phyloP scores from a whole-genome alignment of 768 basidiomycete genomes.

The Exsudoporus frostii region DNA sequence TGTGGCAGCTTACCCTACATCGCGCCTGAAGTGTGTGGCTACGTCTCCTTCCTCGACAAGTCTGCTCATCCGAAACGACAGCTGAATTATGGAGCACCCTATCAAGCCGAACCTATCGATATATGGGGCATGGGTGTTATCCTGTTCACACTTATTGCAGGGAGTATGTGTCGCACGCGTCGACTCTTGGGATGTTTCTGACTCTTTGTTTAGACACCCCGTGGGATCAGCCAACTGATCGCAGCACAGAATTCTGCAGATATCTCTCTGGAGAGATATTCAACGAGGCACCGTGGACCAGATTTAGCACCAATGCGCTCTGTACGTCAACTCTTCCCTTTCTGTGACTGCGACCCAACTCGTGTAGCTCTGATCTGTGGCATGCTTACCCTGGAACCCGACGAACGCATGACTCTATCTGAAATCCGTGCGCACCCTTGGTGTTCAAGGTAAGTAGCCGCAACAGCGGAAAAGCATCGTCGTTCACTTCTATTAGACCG shows the following conservation, averaged over 20 bases:
- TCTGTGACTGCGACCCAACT: not conserved
- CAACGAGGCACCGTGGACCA: constrained; percentile 74
- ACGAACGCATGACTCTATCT: constrained; percentile 59
- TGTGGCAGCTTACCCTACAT: constrained; percentile 95
- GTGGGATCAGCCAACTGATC: constrained; percentile 88
- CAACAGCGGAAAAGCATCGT: not conserved
- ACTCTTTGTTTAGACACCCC: constrained; percentile 70
- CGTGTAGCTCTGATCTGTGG: constrained; percentile 68
- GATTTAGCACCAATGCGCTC: constrained; percentile 53
- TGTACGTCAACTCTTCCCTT: constrained; percentile 45
- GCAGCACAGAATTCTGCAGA: constrained; percentile 75
- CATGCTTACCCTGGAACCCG: constrained; percentile 71
- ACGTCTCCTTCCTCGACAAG: not conserved
- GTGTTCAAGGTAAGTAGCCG: constrained; percentile 56
- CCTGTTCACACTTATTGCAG: constrained; percentile 83
- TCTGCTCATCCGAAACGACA: constrained; percentile 25
- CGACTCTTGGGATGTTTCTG: not conserved
- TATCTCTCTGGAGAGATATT: constrained; percentile 76
- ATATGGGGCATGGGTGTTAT: constrained; percentile 97
- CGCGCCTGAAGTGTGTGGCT: constrained; percentile 75
- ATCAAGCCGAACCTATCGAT: constrained; percentile 90
- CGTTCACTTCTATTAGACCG: constrained; percentile 40
- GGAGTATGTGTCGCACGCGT: constrained; percentile 57
- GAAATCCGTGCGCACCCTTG: constrained; percentile 65
- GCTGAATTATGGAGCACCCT: constrained; percentile 66